Conservation (phyloP, 2,329 filamentous ascomycete species). For the Colletotrichum gloeosporioides region DNA sequence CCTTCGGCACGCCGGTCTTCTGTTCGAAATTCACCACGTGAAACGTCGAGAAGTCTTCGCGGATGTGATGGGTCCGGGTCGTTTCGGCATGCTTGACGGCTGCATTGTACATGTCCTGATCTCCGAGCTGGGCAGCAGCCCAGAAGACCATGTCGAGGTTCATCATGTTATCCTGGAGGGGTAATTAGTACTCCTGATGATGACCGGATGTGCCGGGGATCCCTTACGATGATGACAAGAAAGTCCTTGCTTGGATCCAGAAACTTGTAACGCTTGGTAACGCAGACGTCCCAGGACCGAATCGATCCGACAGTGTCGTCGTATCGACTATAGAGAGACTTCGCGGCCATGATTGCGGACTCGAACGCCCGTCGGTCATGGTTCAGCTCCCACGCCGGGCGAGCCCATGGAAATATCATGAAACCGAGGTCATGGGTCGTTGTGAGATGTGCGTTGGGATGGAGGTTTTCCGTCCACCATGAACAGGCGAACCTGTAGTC, state of each 20-base stretch:
- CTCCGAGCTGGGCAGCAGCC: conserved; percentile 36
- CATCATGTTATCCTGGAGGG: conserved; percentile 40
- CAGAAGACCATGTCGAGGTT: conserved; percentile 49
- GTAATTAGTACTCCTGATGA: background rate
- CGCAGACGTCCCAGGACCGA: conserved; percentile 48
- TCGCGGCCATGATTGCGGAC: conserved; percentile 37
- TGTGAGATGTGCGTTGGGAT: conserved; percentile 36
- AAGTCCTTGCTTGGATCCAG: conserved; percentile 39
- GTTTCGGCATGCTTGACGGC: conserved; percentile 45
- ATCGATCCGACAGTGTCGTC: conserved; percentile 37
- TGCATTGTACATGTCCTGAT: conserved; percentile 34
- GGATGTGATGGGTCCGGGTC: conserved; percentile 43
- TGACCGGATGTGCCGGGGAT: background rate
- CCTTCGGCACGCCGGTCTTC: conserved; percentile 39
- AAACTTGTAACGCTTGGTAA: conserved; percentile 43
- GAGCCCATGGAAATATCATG: conserved; percentile 45
- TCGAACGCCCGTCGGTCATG: conserved; percentile 38
- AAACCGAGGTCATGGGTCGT: conserved; percentile 50
- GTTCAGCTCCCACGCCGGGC: conserved; percentile 42
- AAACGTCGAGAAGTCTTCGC: conserved; percentile 38
- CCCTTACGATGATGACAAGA: conserved; percentile 44
- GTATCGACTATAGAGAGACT: conserved; percentile 41
- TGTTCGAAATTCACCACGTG: conserved; percentile 55
- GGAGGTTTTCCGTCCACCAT: conserved; percentile 46
- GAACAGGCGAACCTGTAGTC: conserved; percentile 33